Evolutionary conservation across 1,284 basidiomycete genomes (phyloP), one percentile per base, ranked within the genome.

Genomic region (Sporisorium reilianum): DNA sequence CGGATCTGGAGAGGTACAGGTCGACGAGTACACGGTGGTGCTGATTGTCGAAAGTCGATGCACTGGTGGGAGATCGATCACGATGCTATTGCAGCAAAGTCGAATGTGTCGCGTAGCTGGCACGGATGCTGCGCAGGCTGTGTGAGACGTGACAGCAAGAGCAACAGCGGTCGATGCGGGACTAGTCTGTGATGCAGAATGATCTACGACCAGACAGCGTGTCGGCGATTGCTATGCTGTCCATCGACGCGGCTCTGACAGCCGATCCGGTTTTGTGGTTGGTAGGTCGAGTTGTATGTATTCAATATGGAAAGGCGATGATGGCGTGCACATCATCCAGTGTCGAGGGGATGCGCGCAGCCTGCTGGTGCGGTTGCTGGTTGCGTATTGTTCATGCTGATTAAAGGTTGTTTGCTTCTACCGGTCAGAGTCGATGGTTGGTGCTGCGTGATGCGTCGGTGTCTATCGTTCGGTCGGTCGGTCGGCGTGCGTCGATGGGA

Each of bases 1-100:
- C 53, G 58, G 64, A 68, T 73, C 70, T 73, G 70, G 64, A 55
- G 70, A 73, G 70, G 70, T 73, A 73, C 70, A 73, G 61, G 70
- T 58, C 64, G 67, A 42, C 54, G 38, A 7, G n/a, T 48, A 40
- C 26, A 42, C 34, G 23, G n/a, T 20, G 4, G 14, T 25, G 34
- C 25, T n/a, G 38, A 10, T 16, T 16, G 51, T 23, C 40, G 34
- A 23, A 12, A 20, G 40, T 28, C 36, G 59, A 22, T 48, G 59
- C 59, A 62, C 40, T 5, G 41, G 28, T n/a, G 5, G 38, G n/a
- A 41, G 28, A 8, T 41, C 38, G 38, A n/a, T n/a, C 1, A 8
- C 9, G 38, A 8, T 20, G 38, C 38, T 41, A 20, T 41, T 40
- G 50, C 50, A 52, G 26, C 36, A 20, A n/a, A 18, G 38, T 41